These are phyloP conservation scores for Ochromonas danica DNA, from an alignment of 108 stramenopile genomes.

Conservation along the genomic window DNA sequence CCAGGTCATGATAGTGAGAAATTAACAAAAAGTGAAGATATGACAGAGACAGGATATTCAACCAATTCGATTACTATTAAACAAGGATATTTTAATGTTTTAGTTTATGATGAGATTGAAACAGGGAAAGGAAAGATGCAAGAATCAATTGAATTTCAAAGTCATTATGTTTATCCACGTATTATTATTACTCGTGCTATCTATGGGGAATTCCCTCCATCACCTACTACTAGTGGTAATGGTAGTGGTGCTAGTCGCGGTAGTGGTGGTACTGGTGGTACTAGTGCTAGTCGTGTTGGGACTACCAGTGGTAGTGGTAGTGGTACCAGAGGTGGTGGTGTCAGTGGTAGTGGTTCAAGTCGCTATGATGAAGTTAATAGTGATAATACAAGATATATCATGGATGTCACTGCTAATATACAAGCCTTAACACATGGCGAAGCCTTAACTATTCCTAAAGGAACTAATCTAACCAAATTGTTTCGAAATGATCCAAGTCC, in stretches of 20 bases:
- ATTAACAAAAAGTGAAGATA: background rate
- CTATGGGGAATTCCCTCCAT: constrained; percentile 30
- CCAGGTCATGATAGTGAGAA: constrained; percentile 24
- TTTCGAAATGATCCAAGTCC: constrained; percentile 27
- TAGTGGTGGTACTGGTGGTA: no score
- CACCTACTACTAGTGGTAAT: no score
- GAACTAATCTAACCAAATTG: background rate
- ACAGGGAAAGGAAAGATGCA: background rate
- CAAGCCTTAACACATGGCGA: background rate
- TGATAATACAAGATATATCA: background rate
- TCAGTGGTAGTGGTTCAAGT: background rate
- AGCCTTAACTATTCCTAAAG: background rate
- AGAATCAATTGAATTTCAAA: constrained; percentile 13
- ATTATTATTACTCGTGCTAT: constrained; percentile 14
- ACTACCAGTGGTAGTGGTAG: no score
- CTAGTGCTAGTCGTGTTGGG: no score
- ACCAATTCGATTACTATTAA: constrained; percentile 20
- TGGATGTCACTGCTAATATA: constrained; percentile 13
- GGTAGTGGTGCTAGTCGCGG: no score
- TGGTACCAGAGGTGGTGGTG: no score
- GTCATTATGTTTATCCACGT: background rate
- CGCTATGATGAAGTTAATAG: background rate
- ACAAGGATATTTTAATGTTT: background rate
- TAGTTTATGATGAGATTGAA: background rate
- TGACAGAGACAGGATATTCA: constrained; percentile 22